Evolutionary conservation across 1,284 basidiomycete genomes (phyloP).

Genomic region (Pseudozyma sp.): DNA sequence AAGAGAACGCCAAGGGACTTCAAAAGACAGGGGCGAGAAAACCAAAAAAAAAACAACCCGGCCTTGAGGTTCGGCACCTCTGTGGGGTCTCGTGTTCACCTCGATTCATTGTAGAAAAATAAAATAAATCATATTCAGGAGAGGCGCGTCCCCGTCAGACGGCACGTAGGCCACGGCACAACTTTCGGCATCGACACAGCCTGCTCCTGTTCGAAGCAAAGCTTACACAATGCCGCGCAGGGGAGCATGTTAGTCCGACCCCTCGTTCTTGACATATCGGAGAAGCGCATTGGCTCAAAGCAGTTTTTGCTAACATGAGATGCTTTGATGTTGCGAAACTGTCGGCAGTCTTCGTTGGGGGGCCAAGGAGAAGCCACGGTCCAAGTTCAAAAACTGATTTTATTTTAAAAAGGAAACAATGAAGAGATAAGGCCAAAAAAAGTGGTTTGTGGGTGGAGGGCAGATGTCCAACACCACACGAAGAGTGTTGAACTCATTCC

Average conservation of each 20-base stretch:
- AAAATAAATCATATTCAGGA: neutral
- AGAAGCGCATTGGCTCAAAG: no score
- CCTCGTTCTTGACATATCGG: no score
- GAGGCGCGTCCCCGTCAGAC: no score
- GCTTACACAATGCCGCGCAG: no score
- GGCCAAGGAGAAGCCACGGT: neutral
- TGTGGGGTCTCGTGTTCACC: constrained; percentile 45
- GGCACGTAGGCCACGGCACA: no score
- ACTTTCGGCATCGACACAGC: no score
- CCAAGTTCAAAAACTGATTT: neutral
- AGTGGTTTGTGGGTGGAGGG: constrained; percentile 35
- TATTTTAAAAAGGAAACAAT: neutral
- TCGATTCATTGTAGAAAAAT: neutral
- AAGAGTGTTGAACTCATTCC: constrained; percentile 2
- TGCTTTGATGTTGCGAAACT: no score
- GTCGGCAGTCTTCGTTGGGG: neutral
- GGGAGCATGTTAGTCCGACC: no score
- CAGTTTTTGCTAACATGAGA: no score
- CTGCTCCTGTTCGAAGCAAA: no score
- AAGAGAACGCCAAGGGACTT: neutral
- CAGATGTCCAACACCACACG: neutral
- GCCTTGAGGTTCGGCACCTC: neutral
- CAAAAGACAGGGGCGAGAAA: neutral
- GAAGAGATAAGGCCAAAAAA: neutral
- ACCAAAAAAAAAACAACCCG: neutral